Evolutionary conservation across 768 basidiomycete species (phyloP).

Genomic region (Phlebiopsis gigantea): DNA sequence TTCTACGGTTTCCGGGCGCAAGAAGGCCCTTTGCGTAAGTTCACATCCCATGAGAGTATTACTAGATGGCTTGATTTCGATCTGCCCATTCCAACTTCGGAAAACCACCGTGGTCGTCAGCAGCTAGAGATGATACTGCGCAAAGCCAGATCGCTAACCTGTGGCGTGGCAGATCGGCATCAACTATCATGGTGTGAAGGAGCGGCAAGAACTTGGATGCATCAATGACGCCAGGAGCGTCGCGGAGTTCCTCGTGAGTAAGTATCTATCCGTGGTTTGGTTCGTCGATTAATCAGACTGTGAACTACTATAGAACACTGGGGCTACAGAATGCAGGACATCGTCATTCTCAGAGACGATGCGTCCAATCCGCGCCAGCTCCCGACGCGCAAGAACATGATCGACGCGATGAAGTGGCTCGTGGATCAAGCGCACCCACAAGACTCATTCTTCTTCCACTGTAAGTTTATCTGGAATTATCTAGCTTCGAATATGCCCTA

Average conservation of each 20-base stretch:
- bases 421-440: conserved; percentile 77
- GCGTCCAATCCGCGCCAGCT: conserved; percentile 49
- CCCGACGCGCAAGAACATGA: conserved; percentile 82
- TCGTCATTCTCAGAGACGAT: conserved; percentile 84
- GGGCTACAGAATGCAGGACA: conserved; percentile 50
- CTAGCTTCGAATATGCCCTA: neutral
- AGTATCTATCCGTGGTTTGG: conserved; percentile 21
- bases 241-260: conserved; percentile 65
- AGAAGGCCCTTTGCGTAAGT: conserved; percentile 84
- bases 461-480: conserved; percentile 32
- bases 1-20: too few species aligned
- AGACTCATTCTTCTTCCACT: conserved; percentile 90
- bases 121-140: too few species aligned
- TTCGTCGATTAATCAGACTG: too few species aligned
- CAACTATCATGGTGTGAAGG: conserved; percentile 68
- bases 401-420: conserved; percentile 90
- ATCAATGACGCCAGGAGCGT: conserved; percentile 90
- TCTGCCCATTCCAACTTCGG: too few species aligned
- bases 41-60: too few species aligned
- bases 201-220: conserved; percentile 77
- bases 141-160: too few species aligned
- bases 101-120: too few species aligned
- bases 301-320: too few species aligned
- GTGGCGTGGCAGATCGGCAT: conserved; percentile 74
- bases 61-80: too few species aligned